Conservation (phyloP, 2,329 filamentous ascomycete genomes). For the Pseudonectria foliicola region DNA sequence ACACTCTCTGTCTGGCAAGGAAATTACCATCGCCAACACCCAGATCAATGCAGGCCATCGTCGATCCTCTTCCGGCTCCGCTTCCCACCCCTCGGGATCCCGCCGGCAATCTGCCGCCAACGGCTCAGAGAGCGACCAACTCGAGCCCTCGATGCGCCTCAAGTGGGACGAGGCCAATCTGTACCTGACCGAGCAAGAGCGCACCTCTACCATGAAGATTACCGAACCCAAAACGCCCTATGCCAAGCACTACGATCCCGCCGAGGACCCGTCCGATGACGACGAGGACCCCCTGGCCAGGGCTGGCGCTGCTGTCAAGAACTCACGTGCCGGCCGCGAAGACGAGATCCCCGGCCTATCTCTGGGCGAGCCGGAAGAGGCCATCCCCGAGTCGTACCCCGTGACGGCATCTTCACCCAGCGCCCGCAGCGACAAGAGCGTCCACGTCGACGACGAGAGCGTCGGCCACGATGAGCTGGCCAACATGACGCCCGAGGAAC, state of each 20-base stretch:
- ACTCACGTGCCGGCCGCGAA: slow-evolving; percentile 35
- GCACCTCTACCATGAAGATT: slow-evolving; percentile 96
- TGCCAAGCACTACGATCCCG: slow-evolving; percentile 82
- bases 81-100: slow-evolving; percentile 52
- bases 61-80: slow-evolving; percentile 63
- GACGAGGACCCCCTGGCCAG: slow-evolving; percentile 41
- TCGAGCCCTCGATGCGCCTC: slow-evolving; percentile 60
- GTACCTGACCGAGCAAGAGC: slow-evolving; percentile 94
- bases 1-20: slow-evolving; percentile 59
- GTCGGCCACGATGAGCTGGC: slow-evolving; percentile 47
- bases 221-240: slow-evolving; percentile 98
- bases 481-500: slow-evolving; percentile 62
- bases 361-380: slow-evolving; percentile 85
- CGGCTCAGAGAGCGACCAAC: slow-evolving; percentile 33
- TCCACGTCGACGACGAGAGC: slow-evolving; percentile 66
- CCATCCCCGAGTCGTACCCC: slow-evolving; percentile 43
- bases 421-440: slow-evolving; percentile 54
- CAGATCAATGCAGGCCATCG: slow-evolving; percentile 87
- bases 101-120: slow-evolving; percentile 61
- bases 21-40: slow-evolving; percentile 89
- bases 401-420: slow-evolving; percentile 18
- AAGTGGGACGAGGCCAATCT: slow-evolving; percentile 99
- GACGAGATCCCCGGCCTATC: slow-evolving; percentile 90
- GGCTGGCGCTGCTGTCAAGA: slow-evolving; percentile 22
- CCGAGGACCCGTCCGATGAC: slow-evolving; percentile 81